Evolutionary conservation across 306 rosid genomes (phyloP), one percentile per base, ranked within the genome.

Genomic region (Castanopsis chinensis): DNA sequence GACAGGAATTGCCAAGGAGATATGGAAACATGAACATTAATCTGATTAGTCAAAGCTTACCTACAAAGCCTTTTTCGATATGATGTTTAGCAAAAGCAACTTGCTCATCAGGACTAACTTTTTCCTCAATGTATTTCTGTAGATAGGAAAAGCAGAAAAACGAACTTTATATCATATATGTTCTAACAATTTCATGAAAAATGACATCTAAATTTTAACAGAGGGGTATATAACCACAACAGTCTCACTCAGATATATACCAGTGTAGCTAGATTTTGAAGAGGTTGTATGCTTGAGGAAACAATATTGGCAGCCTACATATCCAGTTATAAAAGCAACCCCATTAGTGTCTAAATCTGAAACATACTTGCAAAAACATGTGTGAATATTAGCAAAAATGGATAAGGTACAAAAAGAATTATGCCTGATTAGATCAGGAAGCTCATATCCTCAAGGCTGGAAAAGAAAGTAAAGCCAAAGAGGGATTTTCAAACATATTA

Each of bases 281-380:
- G 85, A 73, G 99, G 99, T 69, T 94, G 99, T 79, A 94, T 91
- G 75, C 85, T 79, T 41, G 99, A 91, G 80, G 81, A 80, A 78
- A 94, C 97, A 73, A 94, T 77, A 64, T 51, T 87, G 54, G 92
- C 86, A 81, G 84, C 95, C 98, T 94, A 76, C 32, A 71, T 11
- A 71, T 19, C 35, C 19, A 4, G 32, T 71, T n/a, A 20, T 28
- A 85, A 72, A 74, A 67, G 77, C 72, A n/a, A 58, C 51, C 37
- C 58, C 14, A 60, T 25, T 20, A 76, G 19, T 28, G 58, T 68
- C 45, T 2, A 0, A 41, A 41, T 41, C 45, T 7, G 45, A 41
- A 41, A 41, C 45, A 2, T 41, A 41, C 12, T 41, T 41, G 45
- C 45, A 2, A 41, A 41, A 41, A 41, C 45, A 41, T 0, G 58